Evolutionary conservation across 352 stramenopile genomes (phyloP).

Genomic region (Pythium brachiatum): DNA sequence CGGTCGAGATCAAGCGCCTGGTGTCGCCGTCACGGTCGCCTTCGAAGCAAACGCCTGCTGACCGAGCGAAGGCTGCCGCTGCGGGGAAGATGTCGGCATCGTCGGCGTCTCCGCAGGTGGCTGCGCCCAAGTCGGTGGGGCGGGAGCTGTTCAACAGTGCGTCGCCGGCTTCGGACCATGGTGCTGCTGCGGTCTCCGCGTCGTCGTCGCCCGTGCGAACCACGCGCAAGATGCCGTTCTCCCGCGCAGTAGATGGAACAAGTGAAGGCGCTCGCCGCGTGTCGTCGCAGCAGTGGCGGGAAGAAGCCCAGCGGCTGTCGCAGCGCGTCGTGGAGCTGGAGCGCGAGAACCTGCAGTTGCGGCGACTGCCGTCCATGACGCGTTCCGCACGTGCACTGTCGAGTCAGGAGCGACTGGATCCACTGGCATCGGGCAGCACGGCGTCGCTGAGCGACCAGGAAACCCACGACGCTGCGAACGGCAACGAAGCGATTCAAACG

Average conservation of each 20-base stretch:
- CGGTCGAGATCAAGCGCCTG: conserved; percentile 55
- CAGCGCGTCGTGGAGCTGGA: conserved; percentile 66
- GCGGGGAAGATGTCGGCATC: conserved; percentile 9
- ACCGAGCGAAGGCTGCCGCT: conserved; percentile 18
- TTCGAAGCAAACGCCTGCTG: conserved; percentile 1
- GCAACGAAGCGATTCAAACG: conserved; percentile 11
- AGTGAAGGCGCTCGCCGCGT: conserved; percentile 9
- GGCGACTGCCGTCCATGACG: conserved; percentile 30
- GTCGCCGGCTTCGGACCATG: neutral
- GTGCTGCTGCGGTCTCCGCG: neutral
- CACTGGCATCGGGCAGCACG: conserved; percentile 7
- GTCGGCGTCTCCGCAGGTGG: neutral
- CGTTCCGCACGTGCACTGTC: conserved; percentile 37
- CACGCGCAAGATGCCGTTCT: neutral
- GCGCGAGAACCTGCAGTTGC: conserved; percentile 56
- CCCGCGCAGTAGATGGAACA: conserved; percentile 12
- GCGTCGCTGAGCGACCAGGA: conserved; percentile 24
- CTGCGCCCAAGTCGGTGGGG: neutral
- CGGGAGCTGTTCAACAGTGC: conserved; percentile 20
- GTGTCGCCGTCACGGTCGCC: conserved; percentile 42
- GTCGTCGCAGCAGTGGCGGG: conserved; percentile 40
- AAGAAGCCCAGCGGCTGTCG: conserved; percentile 51
- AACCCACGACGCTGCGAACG: conserved; percentile 9
- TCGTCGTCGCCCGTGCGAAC: neutral
- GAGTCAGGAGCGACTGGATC: conserved; percentile 33